Evolutionary conservation across 2,329 filamentous ascomycete genomes (phyloP), one percentile per base, ranked within the genome.

Genomic region (Botryosphaeria dothidea): DNA sequence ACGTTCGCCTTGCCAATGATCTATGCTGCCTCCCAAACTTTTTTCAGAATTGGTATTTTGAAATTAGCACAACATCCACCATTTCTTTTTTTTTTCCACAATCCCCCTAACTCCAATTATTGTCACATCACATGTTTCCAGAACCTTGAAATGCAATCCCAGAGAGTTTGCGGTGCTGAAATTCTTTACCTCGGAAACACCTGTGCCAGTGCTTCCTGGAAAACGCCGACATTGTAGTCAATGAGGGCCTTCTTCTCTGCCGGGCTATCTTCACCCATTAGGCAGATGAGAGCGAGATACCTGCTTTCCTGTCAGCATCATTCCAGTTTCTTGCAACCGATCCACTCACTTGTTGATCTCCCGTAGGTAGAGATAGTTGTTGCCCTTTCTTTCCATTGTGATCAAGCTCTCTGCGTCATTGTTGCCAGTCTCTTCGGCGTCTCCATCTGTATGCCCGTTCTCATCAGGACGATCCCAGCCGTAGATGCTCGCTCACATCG

Each of bases 401-500:
- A 89, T 86, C 66, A 87, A 80, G 67, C 86, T 88, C 73, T 90
- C 87, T 1, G 86, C 85, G 67, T 86, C 84, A 57, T 83, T 82
- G 62, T 80, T 80, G 11, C 78, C 79, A 21, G 72, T 77, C 68
- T 80, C 80, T 8, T 69, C 69, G 8, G 34, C 41, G 9, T 63
- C 67, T 9, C 67, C 67, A 34, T 71, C 70, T 1, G 62, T 43
- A 23, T 68, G 34, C 8, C 68, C 57, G 73, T 76, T 74, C 45
- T 77, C 70, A 21, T 73, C 70, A 11, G 75, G 77, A 36, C 85
- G 79, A 68, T 85, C 83, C 85, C 85, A 98, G 51, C 93, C 94
- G 74, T 97, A 99, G 43, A 99, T 90, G 54, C 75, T 98, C 94
- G 29, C 92, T 95, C 62, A 98, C 91, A 76, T 99, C 95, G 66